Base-by-base conservation (phyloP, 2,329 filamentous ascomycete genomes). In the Exophiala mesophila region DNA sequence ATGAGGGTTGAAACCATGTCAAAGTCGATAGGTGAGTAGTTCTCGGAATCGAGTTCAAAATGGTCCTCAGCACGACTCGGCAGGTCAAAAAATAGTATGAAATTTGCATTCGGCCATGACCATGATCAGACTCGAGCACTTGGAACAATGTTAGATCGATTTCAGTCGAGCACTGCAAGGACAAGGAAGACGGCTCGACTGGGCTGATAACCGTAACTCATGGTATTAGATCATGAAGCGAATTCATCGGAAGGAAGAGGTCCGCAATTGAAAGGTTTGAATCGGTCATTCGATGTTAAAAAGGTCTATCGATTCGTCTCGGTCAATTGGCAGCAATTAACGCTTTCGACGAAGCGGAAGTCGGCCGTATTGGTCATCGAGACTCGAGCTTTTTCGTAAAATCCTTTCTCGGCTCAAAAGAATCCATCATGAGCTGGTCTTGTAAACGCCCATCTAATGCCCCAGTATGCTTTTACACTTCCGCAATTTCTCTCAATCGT, bases 401-500 rank as follows among this genome's bases (percentile, higher is more conserved):
- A 34, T 18, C 7, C 4, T 15, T 17, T 17, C 13, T 34, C 18
- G n/a, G 32, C 12, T 34, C 8, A 34, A 6, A 34, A 19, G 16
- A 34, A 4, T 18, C 17, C 32, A 34, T 34, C 26, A 36, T 38
- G 41, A 12, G 31, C 35, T 31, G 28, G 33, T 34, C 40, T 44
- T 29, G 34, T 48, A 39, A 49, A 46, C 48, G 50, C 53, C 53
- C 20, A 40, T 36, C 42, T 44, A 50, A 47, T 50, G 28, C 45
- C 23, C 23, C 36, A 38, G 47, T 35, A 44, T 47, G 45, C 45
- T 6, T 53, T 48, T 54, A 57, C 74, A 94, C 87, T 82, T 95
- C 89, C 68, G 86, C 86, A 76, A 95, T 94, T 77, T 96, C 89
- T 70, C 89, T 85, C 76, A 96, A 80, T 82, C 89, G 85, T 76